A percentile compares a stretch with the other conserved stretches of the same genome.
These are phyloP conservation scores for Bryoerythrophyllum caledonicum DNA, from an alignment of 225 moss, liverwort and hornwort species.

Conservation along the genomic window DNA sequence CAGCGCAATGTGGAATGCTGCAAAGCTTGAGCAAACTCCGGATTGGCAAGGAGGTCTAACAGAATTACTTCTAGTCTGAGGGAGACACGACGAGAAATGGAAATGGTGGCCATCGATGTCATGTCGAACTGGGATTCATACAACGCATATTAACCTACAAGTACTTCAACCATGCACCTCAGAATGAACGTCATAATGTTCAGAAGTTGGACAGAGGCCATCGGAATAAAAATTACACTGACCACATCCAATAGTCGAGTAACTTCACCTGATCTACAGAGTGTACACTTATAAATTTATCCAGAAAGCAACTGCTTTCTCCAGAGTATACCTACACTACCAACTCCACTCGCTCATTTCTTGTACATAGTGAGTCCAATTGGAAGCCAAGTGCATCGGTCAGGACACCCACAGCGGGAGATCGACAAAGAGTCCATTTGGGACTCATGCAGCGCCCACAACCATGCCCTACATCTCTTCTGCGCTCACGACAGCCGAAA, in stretches of 20 bases:
- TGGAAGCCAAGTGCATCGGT: neutral
- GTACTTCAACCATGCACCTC: neutral
- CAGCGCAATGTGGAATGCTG: too few species aligned
- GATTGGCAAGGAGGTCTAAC: too few species aligned
- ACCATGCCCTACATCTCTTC: neutral
- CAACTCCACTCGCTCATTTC: neutral
- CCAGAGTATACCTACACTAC: neutral
- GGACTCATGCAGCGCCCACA: neutral
- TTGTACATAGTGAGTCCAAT: slow-evolving; percentile 15
- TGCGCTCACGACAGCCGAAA: neutral
- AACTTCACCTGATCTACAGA: slow-evolving; percentile 14
- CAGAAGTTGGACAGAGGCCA: neutral
- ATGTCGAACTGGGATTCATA: too few species aligned
- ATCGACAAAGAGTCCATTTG: neutral
- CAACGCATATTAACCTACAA: too few species aligned
- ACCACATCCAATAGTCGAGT: neutral
- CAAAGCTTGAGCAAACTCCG: too few species aligned
- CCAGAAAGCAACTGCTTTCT: slow-evolving; percentile 17
- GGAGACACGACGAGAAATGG: too few species aligned
- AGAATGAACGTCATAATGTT: neutral
- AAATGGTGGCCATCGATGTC: too few species aligned
- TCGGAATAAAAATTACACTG: slow-evolving; percentile 14
- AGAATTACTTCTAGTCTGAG: too few species aligned
- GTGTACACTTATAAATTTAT: slow-evolving; percentile 23
- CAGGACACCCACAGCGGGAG: slow-evolving; percentile 4